Base-by-base conservation (phyloP, 2,329 filamentous ascomycete genomes). In the Pyrenophora tritici-repentis region DNA sequence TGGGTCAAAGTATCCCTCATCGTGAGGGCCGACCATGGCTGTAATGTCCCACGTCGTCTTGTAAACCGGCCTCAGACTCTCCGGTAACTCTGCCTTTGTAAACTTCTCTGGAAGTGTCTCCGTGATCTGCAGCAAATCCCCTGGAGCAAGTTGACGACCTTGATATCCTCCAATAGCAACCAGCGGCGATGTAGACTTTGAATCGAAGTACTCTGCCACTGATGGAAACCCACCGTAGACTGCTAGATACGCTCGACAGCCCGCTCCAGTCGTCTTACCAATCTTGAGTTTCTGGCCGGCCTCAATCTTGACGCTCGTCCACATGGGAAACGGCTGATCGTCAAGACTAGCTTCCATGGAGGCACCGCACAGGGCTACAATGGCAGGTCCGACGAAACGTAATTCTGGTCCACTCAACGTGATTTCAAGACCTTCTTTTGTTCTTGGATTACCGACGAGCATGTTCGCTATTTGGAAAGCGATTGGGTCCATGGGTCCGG, bases 401-500 rank as follows among this genome's bases (percentile, higher is more conserved):
- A 87, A 65, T 26, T 85, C 82, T 0, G 85, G 84, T 0, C 85
- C 85, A 12, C 76, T 79, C 13, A 86, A 59, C 0, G 84, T 86
- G 20, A 86, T 82, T 58, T 88, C 85, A 0, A 88, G 67, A 0
- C 76, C 78, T 63, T 85, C 85, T 3, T 70, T 76, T 0, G 75
- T 76, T 0, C 74, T 63, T 0, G 75, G 58, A 45, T 87, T 87
- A 0, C 83, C 83, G 0, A 83, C 83, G 1, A 87, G 74, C 16
- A 81, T 72, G 55, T 87, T 88, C 2, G 82, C 84, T 22, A 85
- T 75, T 18, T 79, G 78, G 38, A 82, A 80, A 1, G 81, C 77
- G n/a, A 86, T 63, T 1, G 78, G 75, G 60, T 86, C 84, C 83
- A 86, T 86, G 0, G 85, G 83, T 0, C 85, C 84, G 3, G 79